phyloP scores from a whole-genome alignment of 1,139 yeast species.

The Suhomyces guaymorum region DNA sequence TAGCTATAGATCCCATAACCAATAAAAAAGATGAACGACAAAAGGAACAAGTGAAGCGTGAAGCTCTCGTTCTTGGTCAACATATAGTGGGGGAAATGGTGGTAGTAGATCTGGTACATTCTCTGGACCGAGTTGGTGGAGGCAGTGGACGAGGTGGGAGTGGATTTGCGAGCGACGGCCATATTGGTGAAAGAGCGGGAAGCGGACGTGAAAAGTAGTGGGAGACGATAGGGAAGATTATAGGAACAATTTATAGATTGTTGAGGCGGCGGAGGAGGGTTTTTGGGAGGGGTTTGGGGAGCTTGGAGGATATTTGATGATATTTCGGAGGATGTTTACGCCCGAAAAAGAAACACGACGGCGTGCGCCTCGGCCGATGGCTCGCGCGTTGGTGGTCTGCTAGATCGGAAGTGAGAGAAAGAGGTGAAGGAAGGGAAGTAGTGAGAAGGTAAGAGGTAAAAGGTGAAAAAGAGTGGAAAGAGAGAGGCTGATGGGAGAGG shows the following conservation, averaged over 20 bases:
- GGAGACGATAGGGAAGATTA: neutral
- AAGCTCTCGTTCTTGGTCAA: constrained; percentile 38
- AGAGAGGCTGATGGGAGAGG: no score
- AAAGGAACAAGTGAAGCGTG: constrained; percentile 31
- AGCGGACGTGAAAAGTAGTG: neutral
- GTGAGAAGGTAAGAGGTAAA: no score
- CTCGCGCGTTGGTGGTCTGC: no score
- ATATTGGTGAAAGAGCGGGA: neutral
- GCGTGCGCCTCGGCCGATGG: neutral
- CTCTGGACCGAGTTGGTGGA: constrained; percentile 17
- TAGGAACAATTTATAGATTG: no score
- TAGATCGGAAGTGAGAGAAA: no score
- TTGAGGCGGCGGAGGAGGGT: no score
- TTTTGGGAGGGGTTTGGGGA: no score
- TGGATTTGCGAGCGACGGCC: neutral
- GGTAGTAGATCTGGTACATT: constrained; percentile 34
- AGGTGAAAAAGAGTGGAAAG: no score
- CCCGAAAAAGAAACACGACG: neutral
- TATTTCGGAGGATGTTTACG: neutral
- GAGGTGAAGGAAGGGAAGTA: no score
- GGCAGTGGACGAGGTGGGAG: neutral
- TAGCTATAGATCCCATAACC: constrained; percentile 41
- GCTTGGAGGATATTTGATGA: neutral
- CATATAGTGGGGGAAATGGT: constrained; percentile 42
- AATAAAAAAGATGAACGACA: constrained; percentile 34